Evolutionary conservation across 2,329 filamentous ascomycete species (phyloP).

Genomic region (Fusarium sp.): DNA sequence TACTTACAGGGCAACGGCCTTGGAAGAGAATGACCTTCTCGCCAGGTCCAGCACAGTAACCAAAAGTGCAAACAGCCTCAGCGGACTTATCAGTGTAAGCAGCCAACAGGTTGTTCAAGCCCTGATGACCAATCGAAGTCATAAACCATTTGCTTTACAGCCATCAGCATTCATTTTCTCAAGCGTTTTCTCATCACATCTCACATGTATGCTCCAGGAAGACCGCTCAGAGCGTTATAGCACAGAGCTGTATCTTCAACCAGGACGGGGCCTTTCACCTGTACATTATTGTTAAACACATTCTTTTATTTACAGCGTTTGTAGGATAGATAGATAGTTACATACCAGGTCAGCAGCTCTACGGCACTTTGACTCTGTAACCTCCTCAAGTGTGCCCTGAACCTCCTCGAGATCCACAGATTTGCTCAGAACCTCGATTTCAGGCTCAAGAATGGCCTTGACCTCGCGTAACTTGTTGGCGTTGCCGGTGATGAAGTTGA

Average conservation of each 20-base stretch:
- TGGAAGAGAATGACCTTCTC: constrained; percentile 90
- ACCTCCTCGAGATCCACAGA: constrained; percentile 87
- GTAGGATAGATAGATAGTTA: background rate
- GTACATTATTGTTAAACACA: constrained; percentile 15
- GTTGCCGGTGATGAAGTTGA: constrained; percentile 98
- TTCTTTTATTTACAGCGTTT: background rate
- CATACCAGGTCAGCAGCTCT: constrained; percentile 81
- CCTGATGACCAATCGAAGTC: constrained; percentile 80
- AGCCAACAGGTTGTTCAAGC: constrained; percentile 89
- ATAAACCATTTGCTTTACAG: constrained; percentile 92
- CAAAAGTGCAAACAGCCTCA: constrained; percentile 96
- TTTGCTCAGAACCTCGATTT: constrained; percentile 79
- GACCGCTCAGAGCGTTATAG: constrained; percentile 89
- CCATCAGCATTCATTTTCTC: constrained; percentile 1
- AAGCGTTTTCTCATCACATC: constrained; percentile 40
- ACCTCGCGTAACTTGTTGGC: constrained; percentile 93
- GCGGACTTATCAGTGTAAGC: constrained; percentile 92
- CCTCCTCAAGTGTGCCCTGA: constrained; percentile 92
- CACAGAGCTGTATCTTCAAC: constrained; percentile 97
- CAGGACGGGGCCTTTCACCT: constrained; percentile 88
- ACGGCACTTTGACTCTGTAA: constrained; percentile 87
- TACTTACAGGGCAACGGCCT: constrained; percentile 80
- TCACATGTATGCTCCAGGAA: constrained; percentile 96
- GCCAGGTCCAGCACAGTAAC: constrained; percentile 87
- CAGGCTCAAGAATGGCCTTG: constrained; percentile 82